phyloP scores from a whole-genome alignment of 192 early-diverging fungal species.

The Funneliformis mosseae region DNA sequence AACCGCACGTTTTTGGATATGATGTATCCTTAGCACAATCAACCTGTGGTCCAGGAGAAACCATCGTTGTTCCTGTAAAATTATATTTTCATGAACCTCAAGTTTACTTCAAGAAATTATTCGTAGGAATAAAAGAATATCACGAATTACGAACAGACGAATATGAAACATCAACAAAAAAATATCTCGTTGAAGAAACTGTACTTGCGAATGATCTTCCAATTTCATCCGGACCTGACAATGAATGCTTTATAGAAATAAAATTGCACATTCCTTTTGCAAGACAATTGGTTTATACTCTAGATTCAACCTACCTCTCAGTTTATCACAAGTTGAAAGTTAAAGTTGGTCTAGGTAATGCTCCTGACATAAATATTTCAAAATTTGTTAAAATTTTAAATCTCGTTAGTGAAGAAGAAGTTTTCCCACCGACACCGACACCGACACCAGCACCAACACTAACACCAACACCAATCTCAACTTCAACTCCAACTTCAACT shows the following conservation, averaged over 20 bases:
- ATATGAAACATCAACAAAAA: conserved; percentile 1
- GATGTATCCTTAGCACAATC: background rate
- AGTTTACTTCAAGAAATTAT: conserved; percentile 3
- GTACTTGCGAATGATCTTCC: background rate
- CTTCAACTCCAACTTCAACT: background rate
- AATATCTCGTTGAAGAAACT: background rate
- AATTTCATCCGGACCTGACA: background rate
- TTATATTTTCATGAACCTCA: conserved; percentile 2
- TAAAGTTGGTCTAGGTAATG: conserved; percentile 1
- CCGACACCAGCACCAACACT: background rate
- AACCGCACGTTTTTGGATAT: background rate
- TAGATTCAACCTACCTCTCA: background rate
- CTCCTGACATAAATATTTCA: background rate
- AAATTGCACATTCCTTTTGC: background rate
- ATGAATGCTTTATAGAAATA: background rate
- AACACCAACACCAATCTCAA: too few species aligned
- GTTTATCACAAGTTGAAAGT: conserved; percentile 18
- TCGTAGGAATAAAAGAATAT: conserved; percentile 27
- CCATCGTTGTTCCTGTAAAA: background rate
- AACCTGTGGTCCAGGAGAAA: background rate
- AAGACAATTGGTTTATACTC: background rate
- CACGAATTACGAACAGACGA: conserved; percentile 3
- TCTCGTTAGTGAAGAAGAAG: background rate
- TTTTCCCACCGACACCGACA: background rate
- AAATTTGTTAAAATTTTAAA: conserved; percentile 12